Percentiles rank a stretch among this genome's conserved stretches.
Conservation (phyloP, 2,329 filamentous ascomycete species). For the Aspergillus ruber region DNA sequence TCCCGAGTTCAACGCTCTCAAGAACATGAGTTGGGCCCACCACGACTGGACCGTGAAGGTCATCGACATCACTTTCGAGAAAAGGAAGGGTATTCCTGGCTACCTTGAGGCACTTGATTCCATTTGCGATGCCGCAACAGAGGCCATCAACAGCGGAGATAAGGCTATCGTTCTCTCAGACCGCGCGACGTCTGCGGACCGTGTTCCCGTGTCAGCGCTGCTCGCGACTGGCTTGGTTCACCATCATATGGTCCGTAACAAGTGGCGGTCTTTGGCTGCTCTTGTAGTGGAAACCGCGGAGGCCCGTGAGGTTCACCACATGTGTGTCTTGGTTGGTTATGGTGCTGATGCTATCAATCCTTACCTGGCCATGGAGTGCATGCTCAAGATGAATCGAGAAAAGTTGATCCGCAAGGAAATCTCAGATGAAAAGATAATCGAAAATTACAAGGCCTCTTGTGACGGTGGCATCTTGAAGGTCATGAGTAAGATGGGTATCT, state of each 20-base stretch:
- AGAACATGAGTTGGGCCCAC: conserved; percentile 66
- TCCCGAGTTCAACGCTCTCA: conserved; percentile 82
- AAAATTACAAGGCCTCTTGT: conserved; percentile 95
- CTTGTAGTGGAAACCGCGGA: conserved; percentile 88
- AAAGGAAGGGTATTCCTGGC: conserved; percentile 71
- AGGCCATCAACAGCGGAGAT: conserved; percentile 75
- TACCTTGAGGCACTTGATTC: conserved; percentile 82
- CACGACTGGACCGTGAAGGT: conserved; percentile 79
- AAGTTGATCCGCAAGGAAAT: conserved; percentile 87
- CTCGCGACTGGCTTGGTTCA: conserved; percentile 90
- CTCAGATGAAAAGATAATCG: conserved; percentile 71
- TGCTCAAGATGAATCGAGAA: conserved; percentile 92
- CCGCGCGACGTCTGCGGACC: conserved; percentile 72
- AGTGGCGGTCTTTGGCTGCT: conserved; percentile 85
- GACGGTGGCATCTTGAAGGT: conserved; percentile 96
- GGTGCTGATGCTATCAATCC: conserved; percentile 92
- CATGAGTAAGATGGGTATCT: conserved; percentile 99
- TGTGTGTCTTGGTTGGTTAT: conserved; percentile 96
- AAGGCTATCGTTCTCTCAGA: conserved; percentile 87
- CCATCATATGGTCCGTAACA: conserved; percentile 90
- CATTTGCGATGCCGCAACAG: conserved; percentile 78
- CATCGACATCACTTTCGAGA: conserved; percentile 91
- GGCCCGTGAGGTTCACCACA: conserved; percentile 94
- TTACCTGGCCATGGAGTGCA: conserved; percentile 92
- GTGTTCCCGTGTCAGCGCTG: conserved; percentile 77